Evolutionary conservation across 176 grass and related monocot species (phyloP), one percentile per base, ranked within the genome.

Genomic region (Melocanna baccifera): DNA sequence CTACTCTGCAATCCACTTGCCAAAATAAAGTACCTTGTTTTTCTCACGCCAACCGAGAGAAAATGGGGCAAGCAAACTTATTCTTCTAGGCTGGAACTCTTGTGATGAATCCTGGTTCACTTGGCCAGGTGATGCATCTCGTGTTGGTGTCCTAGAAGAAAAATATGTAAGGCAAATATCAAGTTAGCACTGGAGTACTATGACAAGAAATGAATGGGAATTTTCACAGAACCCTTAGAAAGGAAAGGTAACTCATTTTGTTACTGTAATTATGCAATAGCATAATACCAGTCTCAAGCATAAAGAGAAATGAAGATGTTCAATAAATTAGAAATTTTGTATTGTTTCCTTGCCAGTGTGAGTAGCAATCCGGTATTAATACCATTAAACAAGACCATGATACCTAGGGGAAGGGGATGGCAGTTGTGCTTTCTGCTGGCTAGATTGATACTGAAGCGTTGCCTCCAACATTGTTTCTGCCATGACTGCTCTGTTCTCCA

Each of bases 391-490:
- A 83, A 88, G 69, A 86, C 5, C 20, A 78, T 58, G 37, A 64
- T 90, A 99, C 96, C 91, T 99, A 66, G 93, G 88, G 43, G 86
- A 89, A 61, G 91, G 89, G 12, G 91, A 90, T 64, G 89, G 87
- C 39, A 94, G 83, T 50, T 94, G 91, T 71, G 96, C 93, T 87
- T 99, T 99, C 45, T 88, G 91, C 79, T 99, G 96, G 61, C 96
- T 91, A 86, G 93, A 99, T 84, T 99, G 93, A 74, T 99, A 99
- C 64, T 99, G 96, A 84, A 99, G 69, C 59, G 96, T 99, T 66
- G 96, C 96, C 78, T 99, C 96, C 81, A 99, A 77, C 91, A 96
- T 96, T 36, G 93, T 96, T 90, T 99, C 96, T 78, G 96, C 96
- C 96, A 99, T 96, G 46, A 99, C 93, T 71, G 93, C 93, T 82